phyloP scores from a whole-genome alignment of 805 yeast genomes.

The Kazachstania kunashirensis region DNA sequence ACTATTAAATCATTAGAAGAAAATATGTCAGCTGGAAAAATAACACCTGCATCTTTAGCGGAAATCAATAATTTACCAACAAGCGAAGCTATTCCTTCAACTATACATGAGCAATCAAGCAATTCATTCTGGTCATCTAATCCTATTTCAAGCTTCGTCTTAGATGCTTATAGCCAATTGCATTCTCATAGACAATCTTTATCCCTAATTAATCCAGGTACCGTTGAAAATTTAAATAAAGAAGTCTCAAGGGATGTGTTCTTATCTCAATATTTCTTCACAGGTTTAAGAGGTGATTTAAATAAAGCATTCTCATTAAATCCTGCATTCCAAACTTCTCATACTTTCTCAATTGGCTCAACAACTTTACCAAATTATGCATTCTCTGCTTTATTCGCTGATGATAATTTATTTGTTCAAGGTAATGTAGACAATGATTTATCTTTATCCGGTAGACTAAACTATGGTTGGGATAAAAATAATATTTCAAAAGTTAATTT shows the following conservation, averaged over 20 bases:
- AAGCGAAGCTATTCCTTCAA: constrained; percentile 46
- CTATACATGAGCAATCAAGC: constrained; percentile 38
- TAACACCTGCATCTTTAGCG: constrained; percentile 1
- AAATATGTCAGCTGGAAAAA: background rate
- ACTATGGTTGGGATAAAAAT: constrained; percentile 80
- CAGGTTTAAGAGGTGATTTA: constrained; percentile 93
- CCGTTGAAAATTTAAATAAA: constrained; percentile 84
- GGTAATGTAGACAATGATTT: constrained; percentile 85
- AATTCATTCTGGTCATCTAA: constrained; percentile 62
- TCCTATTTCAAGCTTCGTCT: constrained; percentile 71
- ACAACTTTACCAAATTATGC: constrained; percentile 82
- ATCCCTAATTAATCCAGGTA: constrained; percentile 85
- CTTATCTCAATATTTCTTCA: constrained; percentile 78
- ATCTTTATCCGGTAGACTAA: constrained; percentile 77
- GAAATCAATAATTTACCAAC: constrained; percentile 47
- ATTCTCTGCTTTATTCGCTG: constrained; percentile 80
- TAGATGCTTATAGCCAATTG: constrained; percentile 64
- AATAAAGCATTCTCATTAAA: constrained; percentile 82
- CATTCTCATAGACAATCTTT: constrained; percentile 71
- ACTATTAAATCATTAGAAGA: too few species aligned
- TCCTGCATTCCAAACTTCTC: constrained; percentile 96
- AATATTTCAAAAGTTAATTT: constrained; percentile 75
- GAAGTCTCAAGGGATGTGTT: constrained; percentile 93
- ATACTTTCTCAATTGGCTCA: constrained; percentile 83
- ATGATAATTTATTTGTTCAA: constrained; percentile 76